Conservation (phyloP, 1,139 yeast species). For the Blastobotrys illinoisensis region DNA sequence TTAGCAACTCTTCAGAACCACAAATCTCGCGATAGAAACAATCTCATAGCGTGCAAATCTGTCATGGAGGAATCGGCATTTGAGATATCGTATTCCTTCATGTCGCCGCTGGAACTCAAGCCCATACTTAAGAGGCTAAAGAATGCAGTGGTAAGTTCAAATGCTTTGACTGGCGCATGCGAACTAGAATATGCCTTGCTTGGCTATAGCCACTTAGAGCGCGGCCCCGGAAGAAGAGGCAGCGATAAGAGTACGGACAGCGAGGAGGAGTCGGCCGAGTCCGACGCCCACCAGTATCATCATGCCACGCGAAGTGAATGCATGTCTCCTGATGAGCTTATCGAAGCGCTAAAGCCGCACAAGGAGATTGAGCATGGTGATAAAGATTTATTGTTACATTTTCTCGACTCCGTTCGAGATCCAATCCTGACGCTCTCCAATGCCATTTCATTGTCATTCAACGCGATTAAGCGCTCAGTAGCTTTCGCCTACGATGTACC, state of each 20-base stretch:
- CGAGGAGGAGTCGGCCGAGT: not conserved
- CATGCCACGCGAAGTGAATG: not conserved
- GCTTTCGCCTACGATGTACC: constrained; percentile 41
- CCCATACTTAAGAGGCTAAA: constrained; percentile 34
- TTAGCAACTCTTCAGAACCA: constrained; percentile 10
- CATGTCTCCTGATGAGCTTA: not conserved
- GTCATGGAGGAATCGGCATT: constrained; percentile 44
- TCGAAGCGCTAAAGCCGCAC: constrained; percentile 19
- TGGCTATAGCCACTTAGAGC: constrained; percentile 19
- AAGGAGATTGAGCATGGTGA: constrained; percentile 38
- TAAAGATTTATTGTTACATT: constrained; percentile 30
- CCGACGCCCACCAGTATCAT: not conserved
- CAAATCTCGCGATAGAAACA: constrained; percentile 31
- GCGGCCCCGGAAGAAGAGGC: constrained; percentile 1
- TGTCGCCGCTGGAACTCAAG: constrained; percentile 41
- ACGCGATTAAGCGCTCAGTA: constrained; percentile 31
- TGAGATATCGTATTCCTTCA: constrained; percentile 44
- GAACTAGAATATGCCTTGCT: constrained; percentile 41
- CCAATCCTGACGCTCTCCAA: constrained; percentile 35
- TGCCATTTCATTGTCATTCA: constrained; percentile 33
- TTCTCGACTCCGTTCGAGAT: constrained; percentile 30
- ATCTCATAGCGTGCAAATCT: constrained; percentile 34
- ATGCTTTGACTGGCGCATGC: constrained; percentile 45
- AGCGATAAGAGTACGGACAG: not conserved
- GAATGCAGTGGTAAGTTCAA: constrained; percentile 33